These are phyloP conservation scores for Hemileia vastatrix DNA, from an alignment of 1,284 basidiomycete genomes.

Conservation along the genomic window DNA sequence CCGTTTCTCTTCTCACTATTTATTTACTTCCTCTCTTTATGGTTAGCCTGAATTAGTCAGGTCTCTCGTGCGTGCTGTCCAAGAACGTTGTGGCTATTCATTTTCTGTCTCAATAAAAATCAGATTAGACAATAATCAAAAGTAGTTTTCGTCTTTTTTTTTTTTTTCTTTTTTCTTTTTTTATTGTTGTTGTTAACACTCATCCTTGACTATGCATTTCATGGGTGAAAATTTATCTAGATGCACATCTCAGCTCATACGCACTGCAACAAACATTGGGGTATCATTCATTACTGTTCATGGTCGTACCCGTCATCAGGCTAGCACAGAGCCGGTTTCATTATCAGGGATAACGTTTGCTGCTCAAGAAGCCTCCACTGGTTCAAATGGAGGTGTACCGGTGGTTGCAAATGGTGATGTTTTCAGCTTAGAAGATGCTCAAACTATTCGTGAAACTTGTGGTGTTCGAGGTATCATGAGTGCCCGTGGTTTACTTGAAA, in stretches of 20 bases:
- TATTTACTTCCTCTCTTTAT: neutral
- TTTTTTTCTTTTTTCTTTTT: neutral
- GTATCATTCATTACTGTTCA: conserved; percentile 52
- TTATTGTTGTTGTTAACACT: neutral
- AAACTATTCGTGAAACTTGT: conserved; percentile 47
- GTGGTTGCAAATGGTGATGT: conserved; percentile 54
- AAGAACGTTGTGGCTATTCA: conserved; percentile 50
- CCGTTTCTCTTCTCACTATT: neutral
- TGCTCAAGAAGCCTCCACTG: conserved; percentile 46
- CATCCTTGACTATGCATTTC: conserved; percentile 1
- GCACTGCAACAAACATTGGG: conserved; percentile 48
- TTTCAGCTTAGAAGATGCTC: conserved; percentile 50
- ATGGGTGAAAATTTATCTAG: conserved; percentile 29
- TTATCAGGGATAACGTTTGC: conserved; percentile 52
- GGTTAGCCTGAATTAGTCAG: conserved; percentile 50
- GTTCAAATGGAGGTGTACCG: conserved; percentile 49
- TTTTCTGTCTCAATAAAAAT: conserved; percentile 57
- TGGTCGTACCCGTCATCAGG: conserved; percentile 53
- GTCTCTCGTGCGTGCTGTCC: conserved; percentile 52
- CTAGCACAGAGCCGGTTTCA: conserved; percentile 50
- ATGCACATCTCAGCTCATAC: conserved; percentile 50
- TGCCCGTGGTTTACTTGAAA: conserved; percentile 54
- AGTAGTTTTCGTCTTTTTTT: conserved; percentile 41
- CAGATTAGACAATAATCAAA: conserved; percentile 51
- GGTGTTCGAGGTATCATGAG: conserved; percentile 54